These are phyloP conservation scores for Fusarium sp. DNA, from an alignment of 2,329 filamentous ascomycete genomes.

Conservation along the genomic window DNA sequence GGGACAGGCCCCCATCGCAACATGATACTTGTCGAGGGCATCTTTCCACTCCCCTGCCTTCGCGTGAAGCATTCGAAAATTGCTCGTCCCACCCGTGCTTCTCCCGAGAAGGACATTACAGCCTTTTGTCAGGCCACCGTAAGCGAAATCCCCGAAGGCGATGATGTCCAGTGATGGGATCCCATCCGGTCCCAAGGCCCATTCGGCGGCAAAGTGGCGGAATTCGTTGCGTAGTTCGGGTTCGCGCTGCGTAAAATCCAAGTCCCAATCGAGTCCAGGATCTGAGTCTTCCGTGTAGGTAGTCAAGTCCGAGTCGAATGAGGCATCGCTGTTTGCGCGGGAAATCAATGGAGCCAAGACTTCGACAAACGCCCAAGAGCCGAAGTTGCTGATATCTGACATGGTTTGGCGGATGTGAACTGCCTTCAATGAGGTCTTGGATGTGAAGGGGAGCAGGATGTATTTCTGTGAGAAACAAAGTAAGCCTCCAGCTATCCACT, in stretches of 20 bases:
- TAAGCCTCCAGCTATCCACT: background rate
- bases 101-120: background rate
- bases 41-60: background rate
- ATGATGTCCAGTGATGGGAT: background rate
- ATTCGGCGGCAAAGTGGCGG: background rate
- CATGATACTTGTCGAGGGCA: background rate
- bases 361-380: background rate
- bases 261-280: background rate
- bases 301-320: background rate
- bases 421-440: background rate
- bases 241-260: background rate
- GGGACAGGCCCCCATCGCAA: background rate
- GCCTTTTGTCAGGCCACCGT: background rate
- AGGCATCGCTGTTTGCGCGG: background rate
- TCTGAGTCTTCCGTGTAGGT: background rate
- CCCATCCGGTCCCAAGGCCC: background rate
- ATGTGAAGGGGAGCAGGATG: background rate
- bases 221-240: background rate
- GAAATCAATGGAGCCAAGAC: background rate
- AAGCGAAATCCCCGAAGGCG: background rate
- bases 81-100: background rate
- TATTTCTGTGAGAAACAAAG: background rate
- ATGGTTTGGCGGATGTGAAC: background rate
- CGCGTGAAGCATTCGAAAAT: background rate
- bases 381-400: background rate